These are phyloP conservation scores for Penicillium arizonense DNA, from an alignment of 495 filamentous ascomycete genomes.

Conservation along the genomic window DNA sequence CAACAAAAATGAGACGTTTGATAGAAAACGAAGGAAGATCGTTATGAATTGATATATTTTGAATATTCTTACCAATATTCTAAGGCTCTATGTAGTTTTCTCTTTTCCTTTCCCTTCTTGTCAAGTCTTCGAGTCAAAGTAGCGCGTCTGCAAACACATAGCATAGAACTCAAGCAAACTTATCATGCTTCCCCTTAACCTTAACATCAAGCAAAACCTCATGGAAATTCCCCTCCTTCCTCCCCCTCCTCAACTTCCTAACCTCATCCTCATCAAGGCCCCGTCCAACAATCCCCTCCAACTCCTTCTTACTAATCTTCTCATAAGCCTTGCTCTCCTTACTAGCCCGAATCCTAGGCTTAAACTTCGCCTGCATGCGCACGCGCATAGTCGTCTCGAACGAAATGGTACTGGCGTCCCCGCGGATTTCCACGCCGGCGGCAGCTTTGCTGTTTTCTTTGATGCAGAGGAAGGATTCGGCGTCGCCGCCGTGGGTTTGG, in stretches of 20 bases:
- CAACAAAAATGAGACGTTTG: no score
- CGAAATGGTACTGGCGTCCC: slow-evolving; percentile 68
- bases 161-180: slow-evolving; percentile 59
- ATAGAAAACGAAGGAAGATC: no score
- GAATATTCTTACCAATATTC: no score
- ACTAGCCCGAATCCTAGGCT: slow-evolving; percentile 71
- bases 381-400: slow-evolving; percentile 79
- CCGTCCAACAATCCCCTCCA: slow-evolving; percentile 79
- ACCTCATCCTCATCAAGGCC: slow-evolving; percentile 83
- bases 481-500: slow-evolving; percentile 55
- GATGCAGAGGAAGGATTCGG: slow-evolving; percentile 53
- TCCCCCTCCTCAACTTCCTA: slow-evolving; percentile 73
- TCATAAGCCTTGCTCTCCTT: slow-evolving; percentile 79
- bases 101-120: no score
- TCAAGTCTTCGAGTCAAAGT: no score
- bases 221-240: slow-evolving; percentile 83
- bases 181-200: slow-evolving; percentile 96
- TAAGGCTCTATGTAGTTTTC: no score
- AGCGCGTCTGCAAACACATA: neutral
- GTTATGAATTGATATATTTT: neutral
- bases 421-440: slow-evolving; percentile 60
- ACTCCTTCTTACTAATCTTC: slow-evolving; percentile 82
- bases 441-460: slow-evolving; percentile 41
- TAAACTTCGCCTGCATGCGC: slow-evolving; percentile 93
- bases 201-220: slow-evolving; percentile 85